These are phyloP conservation scores for Solanum commersonii DNA, from an alignment of 257 asterid genomes.

Conservation along the genomic window DNA sequence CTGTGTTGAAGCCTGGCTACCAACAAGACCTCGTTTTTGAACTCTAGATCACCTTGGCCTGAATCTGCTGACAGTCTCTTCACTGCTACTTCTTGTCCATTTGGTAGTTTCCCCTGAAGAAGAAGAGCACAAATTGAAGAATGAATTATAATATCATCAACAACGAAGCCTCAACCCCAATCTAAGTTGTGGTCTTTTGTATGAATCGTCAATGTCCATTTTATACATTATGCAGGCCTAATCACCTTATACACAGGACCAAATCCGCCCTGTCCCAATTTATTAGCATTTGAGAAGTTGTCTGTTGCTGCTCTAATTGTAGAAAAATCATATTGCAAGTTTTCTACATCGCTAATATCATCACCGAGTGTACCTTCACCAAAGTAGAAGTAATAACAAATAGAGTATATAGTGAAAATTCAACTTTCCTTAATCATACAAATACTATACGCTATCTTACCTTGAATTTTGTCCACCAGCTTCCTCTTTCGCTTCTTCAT, in stretches of 20 bases:
- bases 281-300: constrained; percentile 11
- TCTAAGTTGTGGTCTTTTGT: not conserved
- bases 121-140: too few relatives aligned
- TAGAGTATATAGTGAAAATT: not conserved
- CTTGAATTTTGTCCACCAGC: not conserved
- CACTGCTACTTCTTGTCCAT: constrained; percentile 19
- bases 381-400: not conserved
- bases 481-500: not conserved
- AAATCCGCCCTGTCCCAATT: constrained; percentile 12
- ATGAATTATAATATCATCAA: not conserved
- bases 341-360: constrained; percentile 3
- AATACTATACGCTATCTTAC: not conserved
- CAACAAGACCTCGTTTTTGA: not conserved
- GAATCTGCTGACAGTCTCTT: constrained; percentile 13
- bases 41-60: not conserved
- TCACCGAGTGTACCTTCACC: not conserved
- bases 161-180: not conserved
- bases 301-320: constrained; percentile 1
- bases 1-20: not conserved
- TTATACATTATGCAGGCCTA: not conserved
- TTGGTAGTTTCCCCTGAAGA: constrained; percentile 7
- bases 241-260: constrained; percentile 19
- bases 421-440: not conserved
- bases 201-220: not conserved
- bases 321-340: constrained; percentile 10